phyloP scores from a whole-genome alignment of 306 rosid species.

The Crotalaria pallida region DNA sequence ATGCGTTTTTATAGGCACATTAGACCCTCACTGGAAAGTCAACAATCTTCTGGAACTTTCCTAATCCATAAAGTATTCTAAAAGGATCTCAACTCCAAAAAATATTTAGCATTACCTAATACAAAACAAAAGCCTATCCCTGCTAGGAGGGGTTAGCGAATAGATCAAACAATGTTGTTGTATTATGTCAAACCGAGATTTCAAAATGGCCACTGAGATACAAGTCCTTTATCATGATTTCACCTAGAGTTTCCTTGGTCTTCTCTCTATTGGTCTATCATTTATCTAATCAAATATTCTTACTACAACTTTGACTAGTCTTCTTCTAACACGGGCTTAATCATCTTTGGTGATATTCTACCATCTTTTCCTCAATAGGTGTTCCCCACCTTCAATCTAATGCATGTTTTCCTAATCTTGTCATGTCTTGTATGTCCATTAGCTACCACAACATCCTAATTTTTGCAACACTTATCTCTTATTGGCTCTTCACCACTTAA shows the following conservation, averaged over 20 bases:
- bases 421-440: neutral
- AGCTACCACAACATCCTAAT: neutral
- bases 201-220: neutral
- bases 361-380: neutral
- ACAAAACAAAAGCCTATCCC: neutral
- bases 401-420: neutral
- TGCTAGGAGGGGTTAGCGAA: neutral
- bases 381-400: neutral
- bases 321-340: neutral
- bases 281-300: neutral
- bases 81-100: neutral
- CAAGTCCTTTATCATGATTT: neutral
- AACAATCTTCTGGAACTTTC: conserved; percentile 5
- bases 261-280: neutral
- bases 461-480: neutral
- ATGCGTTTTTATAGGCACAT: conserved; percentile 5
- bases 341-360: neutral
- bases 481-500: neutral
- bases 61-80: neutral
- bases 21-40: neutral
- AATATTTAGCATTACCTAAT: neutral
- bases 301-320: neutral
- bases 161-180: neutral
- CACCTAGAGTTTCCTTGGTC: neutral
- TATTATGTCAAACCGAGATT: neutral